phyloP scores from a whole-genome alignment of 495 filamentous ascomycete species.

The Schizothecium vesticola region DNA sequence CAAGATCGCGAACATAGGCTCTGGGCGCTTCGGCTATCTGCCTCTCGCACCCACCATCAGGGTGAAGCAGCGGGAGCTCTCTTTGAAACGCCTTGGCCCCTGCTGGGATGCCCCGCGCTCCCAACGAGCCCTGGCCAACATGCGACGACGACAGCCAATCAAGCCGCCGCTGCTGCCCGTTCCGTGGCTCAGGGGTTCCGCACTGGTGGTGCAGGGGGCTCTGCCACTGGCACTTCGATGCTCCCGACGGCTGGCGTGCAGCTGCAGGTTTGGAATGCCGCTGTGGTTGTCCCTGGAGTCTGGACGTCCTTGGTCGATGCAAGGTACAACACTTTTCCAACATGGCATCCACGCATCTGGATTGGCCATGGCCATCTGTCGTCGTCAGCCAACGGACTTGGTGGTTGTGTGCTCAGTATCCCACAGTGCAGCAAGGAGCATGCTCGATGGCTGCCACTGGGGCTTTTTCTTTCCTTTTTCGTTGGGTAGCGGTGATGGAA shows the following conservation, averaged over 20 bases:
- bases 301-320: background rate
- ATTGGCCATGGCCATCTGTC: background rate
- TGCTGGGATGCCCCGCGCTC: conserved; percentile 4
- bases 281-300: background rate
- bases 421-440: background rate
- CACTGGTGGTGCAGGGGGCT: conserved; percentile 2
- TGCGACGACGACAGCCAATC: conserved; percentile 12
- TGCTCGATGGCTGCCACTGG: too few species aligned
- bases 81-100: conserved; percentile 11
- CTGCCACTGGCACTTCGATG: background rate
- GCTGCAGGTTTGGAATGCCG: background rate
- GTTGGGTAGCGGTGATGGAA: background rate
- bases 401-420: background rate
- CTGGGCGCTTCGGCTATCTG: conserved; percentile 9
- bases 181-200: background rate
- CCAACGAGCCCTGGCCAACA: background rate
- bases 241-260: conserved; percentile 1
- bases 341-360: background rate
- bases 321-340: background rate
- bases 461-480: background rate
- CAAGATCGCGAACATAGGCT: background rate
- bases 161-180: background rate
- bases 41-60: background rate
- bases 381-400: background rate
- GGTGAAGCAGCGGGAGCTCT: conserved; percentile 2